Evolutionary conservation across 495 filamentous ascomycete species (phyloP).

Genomic region (Tetracladium setigerum): DNA sequence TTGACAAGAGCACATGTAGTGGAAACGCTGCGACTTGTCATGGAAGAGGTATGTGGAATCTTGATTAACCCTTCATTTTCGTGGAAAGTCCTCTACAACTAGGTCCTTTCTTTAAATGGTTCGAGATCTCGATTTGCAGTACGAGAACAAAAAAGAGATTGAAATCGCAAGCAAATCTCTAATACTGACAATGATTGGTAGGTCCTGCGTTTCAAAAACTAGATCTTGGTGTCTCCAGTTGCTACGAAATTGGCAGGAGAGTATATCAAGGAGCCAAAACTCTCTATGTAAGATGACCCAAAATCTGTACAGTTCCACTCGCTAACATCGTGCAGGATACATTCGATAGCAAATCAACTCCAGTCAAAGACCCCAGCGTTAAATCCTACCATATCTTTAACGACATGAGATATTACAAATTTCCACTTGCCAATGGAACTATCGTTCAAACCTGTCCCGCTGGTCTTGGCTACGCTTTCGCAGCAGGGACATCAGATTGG

Average conservation of each 20-base stretch:
- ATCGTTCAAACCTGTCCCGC: constrained; percentile 75
- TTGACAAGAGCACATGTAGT: constrained; percentile 68
- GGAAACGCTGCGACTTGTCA: constrained; percentile 69
- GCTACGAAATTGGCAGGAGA: constrained; percentile 63
- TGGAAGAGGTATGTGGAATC: constrained; percentile 53
- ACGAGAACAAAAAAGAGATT: too few relatives aligned
- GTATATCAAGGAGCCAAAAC: constrained; percentile 57
- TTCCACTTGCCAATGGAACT: constrained; percentile 69
- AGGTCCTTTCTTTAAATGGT: too few relatives aligned
- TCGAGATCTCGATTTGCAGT: too few relatives aligned
- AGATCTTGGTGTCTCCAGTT: constrained; percentile 64
- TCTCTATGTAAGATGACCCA: constrained; percentile 43
- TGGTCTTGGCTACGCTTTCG: constrained; percentile 88
- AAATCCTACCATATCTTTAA: constrained; percentile 42
- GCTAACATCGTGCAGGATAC: constrained; percentile 26
- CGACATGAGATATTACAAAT: constrained; percentile 52
- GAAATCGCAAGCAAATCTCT: too few relatives aligned
- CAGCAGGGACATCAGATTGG: constrained; percentile 87
- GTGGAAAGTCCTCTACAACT: too few relatives aligned
- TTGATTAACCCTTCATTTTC: too few relatives aligned
- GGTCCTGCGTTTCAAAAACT: constrained; percentile 64
- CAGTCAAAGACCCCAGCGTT: constrained; percentile 31
- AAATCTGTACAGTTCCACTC: neutral
- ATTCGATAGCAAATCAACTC: constrained; percentile 30
- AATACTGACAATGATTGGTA: constrained; percentile 23